phyloP scores from a whole-genome alignment of 768 basidiomycete genomes.

The Hygrophorus pudorinus region DNA sequence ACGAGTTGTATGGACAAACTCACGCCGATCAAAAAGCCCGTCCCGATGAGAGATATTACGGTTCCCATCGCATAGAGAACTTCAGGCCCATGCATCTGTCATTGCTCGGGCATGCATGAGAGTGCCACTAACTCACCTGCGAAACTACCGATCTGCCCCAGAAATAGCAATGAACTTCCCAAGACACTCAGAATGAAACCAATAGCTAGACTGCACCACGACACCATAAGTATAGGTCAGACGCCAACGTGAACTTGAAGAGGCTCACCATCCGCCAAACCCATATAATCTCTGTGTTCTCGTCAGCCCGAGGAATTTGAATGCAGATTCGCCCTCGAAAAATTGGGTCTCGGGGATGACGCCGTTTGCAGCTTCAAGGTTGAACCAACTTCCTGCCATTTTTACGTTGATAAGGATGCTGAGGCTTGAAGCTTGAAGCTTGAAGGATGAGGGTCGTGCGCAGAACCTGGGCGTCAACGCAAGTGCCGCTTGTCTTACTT shows the following conservation, averaged over 20 bases:
- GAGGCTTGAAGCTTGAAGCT: not conserved
- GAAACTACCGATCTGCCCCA: constrained; percentile 60
- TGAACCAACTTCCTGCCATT: constrained; percentile 67
- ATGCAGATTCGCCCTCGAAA: constrained; percentile 87
- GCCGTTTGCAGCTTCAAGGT: constrained; percentile 59
- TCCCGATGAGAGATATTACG: constrained; percentile 73
- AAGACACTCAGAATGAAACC: constrained; percentile 79
- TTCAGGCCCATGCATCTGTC: constrained; percentile 17
- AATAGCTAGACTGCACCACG: constrained; percentile 41
- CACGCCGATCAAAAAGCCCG: constrained; percentile 87
- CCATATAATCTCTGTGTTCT: constrained; percentile 79
- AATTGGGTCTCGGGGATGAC: constrained; percentile 69
- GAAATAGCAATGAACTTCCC: constrained; percentile 67
- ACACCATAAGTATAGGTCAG: not conserved
- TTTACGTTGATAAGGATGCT: not conserved
- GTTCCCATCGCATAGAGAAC: constrained; percentile 80
- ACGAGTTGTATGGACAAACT: constrained; percentile 19
- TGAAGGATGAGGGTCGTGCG: not conserved
- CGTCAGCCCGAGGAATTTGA: constrained; percentile 68
- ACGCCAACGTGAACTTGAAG: not conserved
- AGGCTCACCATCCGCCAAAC: constrained; percentile 63
- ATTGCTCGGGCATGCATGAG: not conserved
- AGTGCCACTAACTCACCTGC: constrained; percentile 43
- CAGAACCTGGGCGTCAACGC: not conserved
- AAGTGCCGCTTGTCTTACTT: not conserved